Evolutionary conservation across 768 basidiomycete genomes (phyloP), one percentile per base, ranked within the genome.

Genomic region (Lentinula detonsa): DNA sequence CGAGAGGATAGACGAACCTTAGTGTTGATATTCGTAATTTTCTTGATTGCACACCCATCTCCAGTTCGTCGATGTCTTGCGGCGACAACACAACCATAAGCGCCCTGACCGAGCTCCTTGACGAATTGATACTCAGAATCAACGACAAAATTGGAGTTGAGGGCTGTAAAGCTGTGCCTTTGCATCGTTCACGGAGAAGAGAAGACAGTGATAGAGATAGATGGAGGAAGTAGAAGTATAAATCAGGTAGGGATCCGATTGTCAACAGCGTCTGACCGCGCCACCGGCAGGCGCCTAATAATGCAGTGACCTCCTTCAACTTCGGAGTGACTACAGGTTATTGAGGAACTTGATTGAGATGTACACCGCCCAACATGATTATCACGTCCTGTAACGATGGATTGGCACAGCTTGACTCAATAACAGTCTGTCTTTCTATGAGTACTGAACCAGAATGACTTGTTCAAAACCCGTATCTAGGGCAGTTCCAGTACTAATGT

Each of bases 61-160:
- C 91, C 91, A 2, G 91, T 87, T 66, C 86, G 74, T 64, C 85
- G 86, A 74, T 94, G 91, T 65, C 85, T 85, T 0, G 95, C 95
- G 31, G 90, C 83, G 60, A 94, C 88, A 65, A 95, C 93, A 69
- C 90, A 94, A 45, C 95, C 93, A 72, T 97, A 96, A 21, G 95
- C 94, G 65, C 95, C 94, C 73, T 95, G 93, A 34, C 95, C 94
- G 57, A 98, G 90, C 70, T 98, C 95, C 76, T 98, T 98, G 74
- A 95, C 92, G 72, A 91, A 96, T 70, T 90, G 85, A 68, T 95
- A 97, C 73, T 92, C 88, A 13, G 86, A 79, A 69, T 95, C 93
- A 71, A 96, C 91, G 63, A 93, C 75, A 70, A 95, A 95, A 53
- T 83, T 88, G 59, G 91, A 92, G 71, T 91, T 91, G 68, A 95